Percentiles rank a stretch among this genome's conserved stretches.
These are phyloP conservation scores for Panellus pusillus DNA, from an alignment of 768 basidiomycete species.

Conservation along the genomic window DNA sequence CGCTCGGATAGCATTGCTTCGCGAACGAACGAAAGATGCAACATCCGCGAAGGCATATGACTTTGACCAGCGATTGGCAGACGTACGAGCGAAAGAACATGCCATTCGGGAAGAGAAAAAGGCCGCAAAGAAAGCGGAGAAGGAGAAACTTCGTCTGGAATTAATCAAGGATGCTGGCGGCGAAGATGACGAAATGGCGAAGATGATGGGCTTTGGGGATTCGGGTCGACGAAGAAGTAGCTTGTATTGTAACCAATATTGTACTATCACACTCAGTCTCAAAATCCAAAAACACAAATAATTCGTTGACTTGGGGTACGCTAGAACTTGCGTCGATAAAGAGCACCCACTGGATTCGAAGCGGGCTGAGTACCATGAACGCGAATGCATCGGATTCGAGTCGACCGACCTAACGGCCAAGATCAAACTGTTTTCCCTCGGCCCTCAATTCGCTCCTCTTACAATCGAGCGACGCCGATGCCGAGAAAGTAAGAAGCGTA, in stretches of 20 bases:
- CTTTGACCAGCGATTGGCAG: constrained; percentile 85
- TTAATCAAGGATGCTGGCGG: constrained; percentile 53
- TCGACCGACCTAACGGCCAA: too few species aligned
- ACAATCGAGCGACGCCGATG: too few species aligned
- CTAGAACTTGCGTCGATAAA: too few species aligned
- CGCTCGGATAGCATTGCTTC: constrained; percentile 80
- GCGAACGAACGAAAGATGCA: constrained; percentile 84
- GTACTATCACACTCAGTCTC: constrained; percentile 28
- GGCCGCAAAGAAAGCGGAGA: constrained; percentile 75
- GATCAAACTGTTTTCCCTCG: too few species aligned
- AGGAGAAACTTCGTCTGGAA: constrained; percentile 68
- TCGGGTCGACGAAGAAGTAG: constrained; percentile 84
- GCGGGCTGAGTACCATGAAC: too few species aligned
- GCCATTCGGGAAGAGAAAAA: constrained; percentile 72
- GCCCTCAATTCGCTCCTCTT: too few species aligned
- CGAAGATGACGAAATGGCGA: constrained; percentile 66
- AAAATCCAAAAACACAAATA: too few species aligned
- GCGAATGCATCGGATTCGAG: too few species aligned
- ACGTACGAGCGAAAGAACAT: constrained; percentile 74
- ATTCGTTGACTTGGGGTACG: too few species aligned
- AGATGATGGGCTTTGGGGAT: constrained; percentile 93
- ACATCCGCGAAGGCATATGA: constrained; percentile 89
- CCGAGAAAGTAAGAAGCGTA: too few species aligned
- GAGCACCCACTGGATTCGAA: too few species aligned
- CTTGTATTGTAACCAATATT: constrained; percentile 22